phyloP scores from a whole-genome alignment of 108 stramenopile species.

The Nitzschia inconspicua region DNA sequence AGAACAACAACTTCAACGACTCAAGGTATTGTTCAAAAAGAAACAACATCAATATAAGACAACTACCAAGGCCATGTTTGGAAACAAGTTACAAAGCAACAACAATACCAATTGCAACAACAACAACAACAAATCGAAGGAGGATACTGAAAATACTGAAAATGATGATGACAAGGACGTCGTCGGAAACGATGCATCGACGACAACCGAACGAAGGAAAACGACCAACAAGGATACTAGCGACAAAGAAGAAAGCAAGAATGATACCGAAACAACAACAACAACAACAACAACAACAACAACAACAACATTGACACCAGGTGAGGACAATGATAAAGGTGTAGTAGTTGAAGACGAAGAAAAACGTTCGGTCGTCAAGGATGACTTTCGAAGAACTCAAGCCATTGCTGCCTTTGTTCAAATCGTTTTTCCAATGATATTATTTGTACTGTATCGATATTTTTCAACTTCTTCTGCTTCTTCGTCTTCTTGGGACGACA shows the following conservation, averaged over 20 bases:
- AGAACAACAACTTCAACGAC: slow-evolving; percentile 17
- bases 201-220: neutral
- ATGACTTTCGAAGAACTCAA: slow-evolving; percentile 8
- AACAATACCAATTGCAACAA: neutral
- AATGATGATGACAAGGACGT: neutral
- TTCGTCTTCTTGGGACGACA: no score
- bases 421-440: slow-evolving; percentile 4
- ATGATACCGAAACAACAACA: neutral
- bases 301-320: neutral
- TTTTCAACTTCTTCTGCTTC: no score
- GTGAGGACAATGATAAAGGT: neutral
- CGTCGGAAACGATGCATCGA: neutral
- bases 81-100: slow-evolving; percentile 10
- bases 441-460: slow-evolving; percentile 11
- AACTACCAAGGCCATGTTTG: slow-evolving; percentile 37
- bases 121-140: neutral
- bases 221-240: neutral
- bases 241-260: neutral
- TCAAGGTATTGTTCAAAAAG: slow-evolving; percentile 28
- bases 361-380: no score
- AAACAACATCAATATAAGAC: slow-evolving; percentile 31
- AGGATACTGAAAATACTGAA: neutral
- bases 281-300: neutral
- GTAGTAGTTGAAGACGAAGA: neutral
- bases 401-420: neutral